Evolutionary conservation across 192 early-diverging fungal genomes (phyloP).

Genomic region (Gaertneriomyces semiglobifer): DNA sequence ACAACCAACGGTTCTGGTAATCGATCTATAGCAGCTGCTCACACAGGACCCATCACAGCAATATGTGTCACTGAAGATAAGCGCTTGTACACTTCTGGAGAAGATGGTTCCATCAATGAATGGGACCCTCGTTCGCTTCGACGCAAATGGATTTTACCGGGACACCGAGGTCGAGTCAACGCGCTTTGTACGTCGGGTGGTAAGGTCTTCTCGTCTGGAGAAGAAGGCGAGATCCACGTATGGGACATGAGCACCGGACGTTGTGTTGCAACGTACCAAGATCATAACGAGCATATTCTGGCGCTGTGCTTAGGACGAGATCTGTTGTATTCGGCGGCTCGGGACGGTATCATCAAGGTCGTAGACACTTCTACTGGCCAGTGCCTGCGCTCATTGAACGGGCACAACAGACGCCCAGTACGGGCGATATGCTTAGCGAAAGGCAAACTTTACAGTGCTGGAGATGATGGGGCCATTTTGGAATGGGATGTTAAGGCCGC

Average conservation of each 20-base stretch:
- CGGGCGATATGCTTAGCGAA: slow-evolving; percentile 32
- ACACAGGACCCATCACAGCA: slow-evolving; percentile 26
- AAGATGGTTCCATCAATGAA: slow-evolving; percentile 33
- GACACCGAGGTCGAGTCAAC: slow-evolving; percentile 13
- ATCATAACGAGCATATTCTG: slow-evolving; percentile 31
- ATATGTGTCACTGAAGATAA: slow-evolving; percentile 7
- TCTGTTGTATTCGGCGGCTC: slow-evolving; percentile 29
- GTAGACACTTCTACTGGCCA: slow-evolving; percentile 37
- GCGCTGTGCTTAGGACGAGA: slow-evolving; percentile 27
- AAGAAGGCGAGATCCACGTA: slow-evolving; percentile 22
- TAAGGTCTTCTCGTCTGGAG: slow-evolving; percentile 31
- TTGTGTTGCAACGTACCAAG: slow-evolving; percentile 16
- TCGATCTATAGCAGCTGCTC: slow-evolving; percentile 15
- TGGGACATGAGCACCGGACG: slow-evolving; percentile 30
- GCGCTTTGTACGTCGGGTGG: slow-evolving; percentile 16
- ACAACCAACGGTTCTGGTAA: slow-evolving; percentile 1
- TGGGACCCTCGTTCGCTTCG: slow-evolving; percentile 33
- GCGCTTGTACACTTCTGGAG: slow-evolving; percentile 27
- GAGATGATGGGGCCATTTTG: slow-evolving; percentile 35
- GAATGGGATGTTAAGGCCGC: slow-evolving; percentile 47
- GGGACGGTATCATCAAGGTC: slow-evolving; percentile 34
- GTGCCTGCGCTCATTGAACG: slow-evolving; percentile 27
- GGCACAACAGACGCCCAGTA: slow-evolving; percentile 21
- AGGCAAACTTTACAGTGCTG: slow-evolving; percentile 34
- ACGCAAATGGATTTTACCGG: slow-evolving; percentile 32